Evolutionary conservation across 352 stramenopile genomes (phyloP), one percentile per base, ranked within the genome.

Genomic region (Phytophthora fragariae): DNA sequence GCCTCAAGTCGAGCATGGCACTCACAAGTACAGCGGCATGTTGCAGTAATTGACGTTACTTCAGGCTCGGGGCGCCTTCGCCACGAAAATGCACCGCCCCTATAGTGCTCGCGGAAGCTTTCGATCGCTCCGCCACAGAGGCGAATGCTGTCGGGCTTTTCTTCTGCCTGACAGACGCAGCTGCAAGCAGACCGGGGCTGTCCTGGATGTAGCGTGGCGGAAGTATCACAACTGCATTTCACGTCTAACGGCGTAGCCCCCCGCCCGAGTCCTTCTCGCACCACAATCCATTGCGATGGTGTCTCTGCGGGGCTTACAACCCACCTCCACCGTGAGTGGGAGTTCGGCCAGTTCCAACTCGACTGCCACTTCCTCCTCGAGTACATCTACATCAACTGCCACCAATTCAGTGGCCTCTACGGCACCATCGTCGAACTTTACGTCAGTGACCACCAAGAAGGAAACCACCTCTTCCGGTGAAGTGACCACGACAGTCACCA

Each of bases 221-320:
- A 61, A 31, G 11, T 14, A 57, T 53, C 72, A 81, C 67, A 84
- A 75, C 47, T 68, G 9, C 54, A 82, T 78, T 79, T 80, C 67
- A 84, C 77, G 74, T 84, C 77, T 82, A 80, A 74, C 77, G 68
- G 70, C 77, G 74, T 80, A 80, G 69, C 75, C 12, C 65, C 61
- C 62, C 65, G 11, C 19, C 31, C 55, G 15, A 62, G 33, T 62
- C 31, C 37, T 64, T 50, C 49, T 67, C 54, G 31, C 62, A 75
- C 27, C 50, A 54, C 62, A 67, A 49, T 44, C 62, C 53, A 58
- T 69, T 47, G 19, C 27, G 27, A 81, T 78, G 70, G 65, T 64
- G 39, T 73, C 58, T 21, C 35, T 79, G 49, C 70, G 70, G 59
- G 62, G 62, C 46, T 67, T 76, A 37, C 65, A 76, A 8, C 12